A percentile compares a stretch with the other conserved stretches of the same genome.
These are phyloP conservation scores for Macrocybe gigantea DNA, from an alignment of 768 basidiomycete species.

Conservation along the genomic window DNA sequence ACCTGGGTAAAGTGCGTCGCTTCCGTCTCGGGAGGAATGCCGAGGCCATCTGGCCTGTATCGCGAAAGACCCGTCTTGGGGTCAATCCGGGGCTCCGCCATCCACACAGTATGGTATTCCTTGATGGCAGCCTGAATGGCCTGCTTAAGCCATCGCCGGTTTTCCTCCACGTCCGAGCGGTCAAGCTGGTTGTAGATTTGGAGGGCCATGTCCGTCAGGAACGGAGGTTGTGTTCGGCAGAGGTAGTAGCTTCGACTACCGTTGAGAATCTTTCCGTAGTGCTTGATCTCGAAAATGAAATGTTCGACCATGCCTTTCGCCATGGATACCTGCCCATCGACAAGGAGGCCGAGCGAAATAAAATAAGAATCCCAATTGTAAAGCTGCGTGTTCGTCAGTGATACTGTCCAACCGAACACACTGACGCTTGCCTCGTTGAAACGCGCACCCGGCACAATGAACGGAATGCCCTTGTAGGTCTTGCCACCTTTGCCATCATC, in stretches of 20 bases:
- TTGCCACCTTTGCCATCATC: constrained; percentile 74
- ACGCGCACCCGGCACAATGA: constrained; percentile 93
- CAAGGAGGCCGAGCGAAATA: constrained; percentile 87
- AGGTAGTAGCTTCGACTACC: constrained; percentile 95
- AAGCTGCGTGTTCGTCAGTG: constrained; percentile 39
- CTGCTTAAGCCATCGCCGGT: constrained; percentile 88
- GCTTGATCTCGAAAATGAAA: constrained; percentile 98
- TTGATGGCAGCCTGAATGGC: constrained; percentile 98
- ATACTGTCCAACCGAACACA: constrained; percentile 6
- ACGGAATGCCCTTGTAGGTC: constrained; percentile 89
- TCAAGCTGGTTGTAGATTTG: constrained; percentile 98
- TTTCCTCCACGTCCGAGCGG: constrained; percentile 69
- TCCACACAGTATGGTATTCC: constrained; percentile 98
- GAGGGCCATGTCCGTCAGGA: constrained; percentile 97
- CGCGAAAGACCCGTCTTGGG: constrained; percentile 91
- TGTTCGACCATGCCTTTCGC: constrained; percentile 99
- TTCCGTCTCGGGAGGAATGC: constrained; percentile 98
- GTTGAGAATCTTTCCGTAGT: constrained; percentile 95
- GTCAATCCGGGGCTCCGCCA: constrained; percentile 91
- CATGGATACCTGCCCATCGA: constrained; percentile 91
- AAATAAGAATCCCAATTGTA: constrained; percentile 98
- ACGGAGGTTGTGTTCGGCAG: constrained; percentile 93
- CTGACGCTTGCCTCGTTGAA: constrained; percentile 71
- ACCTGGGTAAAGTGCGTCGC: constrained; percentile 98
- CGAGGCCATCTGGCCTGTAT: constrained; percentile 88